Conservation (phyloP, 345 rosid species). For the Angophora floribunda region DNA sequence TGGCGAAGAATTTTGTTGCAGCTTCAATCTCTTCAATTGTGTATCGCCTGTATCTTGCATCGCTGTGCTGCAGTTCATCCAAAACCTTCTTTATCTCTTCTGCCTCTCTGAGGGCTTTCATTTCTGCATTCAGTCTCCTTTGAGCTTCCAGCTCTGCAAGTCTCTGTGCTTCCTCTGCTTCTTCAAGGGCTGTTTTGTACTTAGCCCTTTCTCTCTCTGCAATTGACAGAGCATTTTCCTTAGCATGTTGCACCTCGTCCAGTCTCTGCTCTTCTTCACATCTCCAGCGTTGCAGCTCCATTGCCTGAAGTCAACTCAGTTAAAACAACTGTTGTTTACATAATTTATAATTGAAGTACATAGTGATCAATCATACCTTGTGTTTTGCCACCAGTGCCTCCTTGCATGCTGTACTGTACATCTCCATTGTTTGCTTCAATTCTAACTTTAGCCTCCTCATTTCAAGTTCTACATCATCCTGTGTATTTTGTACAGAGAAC, state of each 20-base stretch:
- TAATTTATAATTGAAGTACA: background rate
- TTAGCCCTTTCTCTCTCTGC: slow-evolving; percentile 54
- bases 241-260: slow-evolving; percentile 49
- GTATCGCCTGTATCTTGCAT: slow-evolving; percentile 63
- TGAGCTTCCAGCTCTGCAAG: slow-evolving; percentile 54
- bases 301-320: slow-evolving; percentile 32
- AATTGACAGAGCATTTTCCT: slow-evolving; percentile 50
- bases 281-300: slow-evolving; percentile 66
- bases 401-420: slow-evolving; percentile 81
- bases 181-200: slow-evolving; percentile 54
- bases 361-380: slow-evolving; percentile 21
- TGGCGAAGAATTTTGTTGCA: slow-evolving; percentile 59
- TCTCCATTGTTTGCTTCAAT: slow-evolving; percentile 79
- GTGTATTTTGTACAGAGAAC: background rate
- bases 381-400: slow-evolving; percentile 80
- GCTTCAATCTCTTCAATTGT: slow-evolving; percentile 66
- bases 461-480: slow-evolving; percentile 86
- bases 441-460: slow-evolving; percentile 82
- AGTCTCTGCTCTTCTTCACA: slow-evolving; percentile 40
- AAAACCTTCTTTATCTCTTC: slow-evolving; percentile 22
- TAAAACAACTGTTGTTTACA: background rate
- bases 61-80: slow-evolving; percentile 14
- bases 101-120: slow-evolving; percentile 47
- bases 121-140: slow-evolving; percentile 37
- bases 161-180: slow-evolving; percentile 61